phyloP scores from a whole-genome alignment of 2,329 filamentous ascomycete genomes.

The Cercospora beticola region DNA sequence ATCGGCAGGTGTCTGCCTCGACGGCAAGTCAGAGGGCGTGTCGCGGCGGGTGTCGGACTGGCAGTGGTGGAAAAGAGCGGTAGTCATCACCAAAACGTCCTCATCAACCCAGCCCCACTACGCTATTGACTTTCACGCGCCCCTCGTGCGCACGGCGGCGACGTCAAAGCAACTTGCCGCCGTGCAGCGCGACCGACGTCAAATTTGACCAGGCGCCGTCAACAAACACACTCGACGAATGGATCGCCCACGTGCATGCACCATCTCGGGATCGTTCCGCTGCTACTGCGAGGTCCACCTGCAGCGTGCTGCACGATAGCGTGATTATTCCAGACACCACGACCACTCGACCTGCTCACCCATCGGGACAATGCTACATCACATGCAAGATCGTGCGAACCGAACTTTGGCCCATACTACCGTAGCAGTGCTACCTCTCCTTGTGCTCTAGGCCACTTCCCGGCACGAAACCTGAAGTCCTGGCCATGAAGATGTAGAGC shows the following conservation, averaged over 20 bases:
- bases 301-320: background rate
- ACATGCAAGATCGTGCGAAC: background rate
- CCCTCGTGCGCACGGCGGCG: slow-evolving; percentile 8
- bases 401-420: background rate
- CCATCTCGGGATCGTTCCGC: background rate
- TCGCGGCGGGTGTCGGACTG: background rate
- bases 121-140: slow-evolving; percentile 1
- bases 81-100: background rate
- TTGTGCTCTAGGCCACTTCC: background rate
- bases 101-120: slow-evolving; percentile 2
- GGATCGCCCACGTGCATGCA: slow-evolving; percentile 4
- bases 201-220: slow-evolving; percentile 6
- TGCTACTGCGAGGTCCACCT: slow-evolving; percentile 7
- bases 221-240: slow-evolving; percentile 5
- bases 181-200: slow-evolving; percentile 8
- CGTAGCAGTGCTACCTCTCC: background rate
- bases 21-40: background rate
- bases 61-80: background rate
- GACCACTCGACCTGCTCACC: background rate
- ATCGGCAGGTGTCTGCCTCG: slow-evolving; percentile 1
- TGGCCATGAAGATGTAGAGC: too few species aligned
- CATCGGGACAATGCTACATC: background rate
- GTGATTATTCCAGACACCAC: background rate
- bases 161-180: slow-evolving; percentile 8
- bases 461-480: too few species aligned